Evolutionary conservation across 176 grass and related monocot species (phyloP), one percentile per base, ranked within the genome.

Genomic region (Panicum miliaceum): DNA sequence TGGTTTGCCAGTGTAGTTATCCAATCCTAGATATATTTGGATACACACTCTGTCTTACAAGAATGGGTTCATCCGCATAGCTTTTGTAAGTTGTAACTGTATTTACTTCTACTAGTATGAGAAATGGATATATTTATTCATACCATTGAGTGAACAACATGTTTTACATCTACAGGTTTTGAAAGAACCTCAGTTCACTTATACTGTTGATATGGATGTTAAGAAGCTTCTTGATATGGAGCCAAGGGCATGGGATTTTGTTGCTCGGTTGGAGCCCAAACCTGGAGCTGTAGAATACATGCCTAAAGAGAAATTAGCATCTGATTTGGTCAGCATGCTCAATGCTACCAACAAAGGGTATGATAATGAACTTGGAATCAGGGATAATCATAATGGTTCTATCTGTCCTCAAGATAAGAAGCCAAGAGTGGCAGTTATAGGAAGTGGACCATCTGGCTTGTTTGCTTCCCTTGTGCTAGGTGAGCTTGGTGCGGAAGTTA

Each of bases 181-280:
- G 82, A 98, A 98, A 86, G 93, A 93, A 86, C 76, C 96, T 77
- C 87, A 92, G 64, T 98, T 98, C 86, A 84, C 93, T 45, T 98
- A 98, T 81, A 95, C 87, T 84, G 93, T 98, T 79, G 91, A 98
- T 79, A 88, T 98, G 80, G 96, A 95, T 91, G 91, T 91, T 70
- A 95, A 95, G 64, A 95, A 90, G 77, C 89, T 98, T 93, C 64
- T 98, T 63, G 61, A 89, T 75, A 78, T 93, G 68, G 96, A 98
- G 58, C 96, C 93, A 13, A 88, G 93, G 64, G 90, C 93, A 50
- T 98, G 96, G 96, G 96, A 98, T 85, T 95, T 98, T 89, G 92
- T 98, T 85, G 91, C 91, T 86, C 64, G 78, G 60, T 81, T 98
- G 82, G 96, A 95, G 71, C 93, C 92, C 46, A 98, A 90, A 82